These are phyloP conservation scores for Ottelia alismoides DNA, from an alignment of 106 monocot species.

Conservation along the genomic window DNA sequence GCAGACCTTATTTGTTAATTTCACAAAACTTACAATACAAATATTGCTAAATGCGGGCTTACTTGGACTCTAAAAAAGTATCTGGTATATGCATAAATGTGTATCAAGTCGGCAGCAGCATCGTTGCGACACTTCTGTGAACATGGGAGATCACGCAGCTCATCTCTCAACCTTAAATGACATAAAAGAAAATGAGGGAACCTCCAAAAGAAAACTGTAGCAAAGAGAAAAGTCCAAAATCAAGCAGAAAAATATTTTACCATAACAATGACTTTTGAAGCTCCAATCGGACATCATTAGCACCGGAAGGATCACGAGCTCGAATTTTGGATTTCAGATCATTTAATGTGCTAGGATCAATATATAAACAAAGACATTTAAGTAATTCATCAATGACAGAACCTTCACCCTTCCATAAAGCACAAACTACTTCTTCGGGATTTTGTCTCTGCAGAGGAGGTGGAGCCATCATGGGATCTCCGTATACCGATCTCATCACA, in stretches of 20 bases:
- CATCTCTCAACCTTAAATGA: constrained; percentile 98
- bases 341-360: constrained; percentile 41
- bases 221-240: too few relatives aligned
- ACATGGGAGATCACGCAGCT: constrained; percentile 68
- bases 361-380: constrained; percentile 51
- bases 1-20: too few relatives aligned
- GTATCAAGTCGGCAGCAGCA: constrained; percentile 95
- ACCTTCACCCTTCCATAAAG: constrained; percentile 82
- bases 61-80: constrained; percentile 75
- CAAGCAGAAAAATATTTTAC: constrained; percentile 16
- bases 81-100: constrained; percentile 90
- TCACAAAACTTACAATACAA: too few relatives aligned
- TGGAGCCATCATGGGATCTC: constrained; percentile 77
- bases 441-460: constrained; percentile 64
- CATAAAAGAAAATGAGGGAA: too few relatives aligned
- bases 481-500: constrained; percentile 81
- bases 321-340: constrained; percentile 61
- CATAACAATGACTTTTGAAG: constrained; percentile 73
- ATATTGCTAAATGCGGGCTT: too few relatives aligned
- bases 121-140: constrained; percentile 77
- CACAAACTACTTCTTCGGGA: constrained; percentile 38
- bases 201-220: too few relatives aligned
- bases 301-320: constrained; percentile 60
- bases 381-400: constrained; percentile 87
- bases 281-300: constrained; percentile 30